Evolutionary conservation across 2,329 filamentous ascomycete species (phyloP).

Genomic region (Trichophyton benhamiae): DNA sequence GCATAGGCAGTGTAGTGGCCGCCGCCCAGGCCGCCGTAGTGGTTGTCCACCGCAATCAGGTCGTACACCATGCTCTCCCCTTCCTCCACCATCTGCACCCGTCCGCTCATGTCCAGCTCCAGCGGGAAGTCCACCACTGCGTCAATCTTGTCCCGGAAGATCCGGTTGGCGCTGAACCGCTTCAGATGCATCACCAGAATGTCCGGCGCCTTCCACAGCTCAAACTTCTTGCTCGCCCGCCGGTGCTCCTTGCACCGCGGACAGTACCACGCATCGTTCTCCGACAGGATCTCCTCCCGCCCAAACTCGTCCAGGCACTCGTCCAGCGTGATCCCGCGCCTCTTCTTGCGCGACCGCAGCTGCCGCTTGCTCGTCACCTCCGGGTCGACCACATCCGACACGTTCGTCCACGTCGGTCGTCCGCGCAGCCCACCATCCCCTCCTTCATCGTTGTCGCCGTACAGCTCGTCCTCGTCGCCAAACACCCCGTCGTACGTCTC

Average conservation of each 20-base stretch:
- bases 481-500: constrained; percentile 63
- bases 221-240: constrained; percentile 88
- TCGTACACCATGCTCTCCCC: constrained; percentile 81
- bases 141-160: constrained; percentile 81
- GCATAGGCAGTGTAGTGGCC: constrained; percentile 94
- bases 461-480: constrained; percentile 19
- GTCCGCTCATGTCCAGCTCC: constrained; percentile 65
- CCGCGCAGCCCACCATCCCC: constrained; percentile 43
- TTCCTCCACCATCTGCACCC: constrained; percentile 67
- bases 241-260: constrained; percentile 89
- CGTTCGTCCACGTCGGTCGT: constrained; percentile 43
- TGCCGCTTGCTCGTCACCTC: constrained; percentile 53
- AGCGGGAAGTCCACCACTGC: constrained; percentile 84
- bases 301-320: constrained; percentile 93
- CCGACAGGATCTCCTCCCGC: constrained; percentile 82
- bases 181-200: constrained; percentile 93
- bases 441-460: constrained; percentile 22
- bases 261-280: constrained; percentile 96
- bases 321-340: constrained; percentile 68
- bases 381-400: constrained; percentile 45
- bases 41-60: constrained; percentile 88
- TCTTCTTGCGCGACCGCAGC: constrained; percentile 52
- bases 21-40: constrained; percentile 83
- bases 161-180: constrained; percentile 76
- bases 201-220: constrained; percentile 92